Conservation (phyloP, 768 basidiomycete species). For the Serendipita indica region DNA sequence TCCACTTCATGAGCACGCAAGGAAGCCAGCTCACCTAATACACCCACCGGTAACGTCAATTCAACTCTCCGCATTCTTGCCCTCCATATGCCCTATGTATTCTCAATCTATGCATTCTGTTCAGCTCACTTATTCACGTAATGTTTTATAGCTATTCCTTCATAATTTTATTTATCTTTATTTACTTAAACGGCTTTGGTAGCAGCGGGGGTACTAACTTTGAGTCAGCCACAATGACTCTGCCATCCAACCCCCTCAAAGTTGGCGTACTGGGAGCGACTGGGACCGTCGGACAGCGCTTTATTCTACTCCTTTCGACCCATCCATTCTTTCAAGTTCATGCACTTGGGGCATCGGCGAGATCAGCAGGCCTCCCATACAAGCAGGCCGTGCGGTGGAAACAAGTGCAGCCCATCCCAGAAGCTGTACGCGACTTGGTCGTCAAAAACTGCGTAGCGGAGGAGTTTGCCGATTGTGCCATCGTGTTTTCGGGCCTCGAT, state of each 20-base stretch:
- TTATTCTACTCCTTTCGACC: conserved; percentile 68
- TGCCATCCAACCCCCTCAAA: conserved; percentile 19
- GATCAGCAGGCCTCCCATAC: conserved; percentile 80
- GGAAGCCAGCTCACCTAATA: too few species aligned
- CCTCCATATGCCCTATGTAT: too few species aligned
- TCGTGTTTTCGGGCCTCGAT: conserved; percentile 94
- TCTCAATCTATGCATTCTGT: too few species aligned
- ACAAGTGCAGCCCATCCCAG: conserved; percentile 62
- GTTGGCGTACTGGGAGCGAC: conserved; percentile 81
- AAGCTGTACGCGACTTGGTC: conserved; percentile 40
- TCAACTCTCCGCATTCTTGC: too few species aligned
- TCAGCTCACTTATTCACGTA: too few species aligned
- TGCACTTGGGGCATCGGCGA: conserved; percentile 73
- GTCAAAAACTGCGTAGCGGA: conserved; percentile 67
- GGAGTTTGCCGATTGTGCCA: conserved; percentile 61
- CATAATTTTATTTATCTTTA: too few species aligned
- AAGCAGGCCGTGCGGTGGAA: conserved; percentile 71
- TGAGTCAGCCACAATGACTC: neutral
- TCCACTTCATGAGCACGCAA: too few species aligned
- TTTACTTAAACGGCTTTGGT: too few species aligned
- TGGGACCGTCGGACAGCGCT: conserved; percentile 91
- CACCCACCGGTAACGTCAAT: too few species aligned
- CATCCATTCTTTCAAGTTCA: conserved; percentile 88
- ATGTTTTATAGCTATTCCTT: too few species aligned
- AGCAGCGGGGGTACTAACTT: neutral